phyloP scores from a whole-genome alignment of 2,329 filamentous ascomycete species.

The Pseudogymnoascus pannorum region DNA sequence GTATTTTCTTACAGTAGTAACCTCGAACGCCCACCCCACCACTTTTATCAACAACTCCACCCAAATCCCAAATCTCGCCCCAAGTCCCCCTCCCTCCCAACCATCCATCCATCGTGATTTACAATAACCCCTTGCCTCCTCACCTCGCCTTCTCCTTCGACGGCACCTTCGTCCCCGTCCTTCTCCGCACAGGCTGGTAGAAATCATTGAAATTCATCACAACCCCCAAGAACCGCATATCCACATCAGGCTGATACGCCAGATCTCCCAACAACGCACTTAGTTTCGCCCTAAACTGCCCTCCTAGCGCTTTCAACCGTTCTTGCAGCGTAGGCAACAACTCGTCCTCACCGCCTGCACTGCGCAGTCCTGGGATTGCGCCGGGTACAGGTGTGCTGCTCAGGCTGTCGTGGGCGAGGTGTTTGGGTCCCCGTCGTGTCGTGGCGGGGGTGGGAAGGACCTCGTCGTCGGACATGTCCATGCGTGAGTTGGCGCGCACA shows the following conservation, averaged over 20 bases:
- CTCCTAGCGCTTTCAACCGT: conserved; percentile 63
- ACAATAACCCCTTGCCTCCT: background rate
- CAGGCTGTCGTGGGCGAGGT: conserved; percentile 7
- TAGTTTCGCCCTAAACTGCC: conserved; percentile 69
- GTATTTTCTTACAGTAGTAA: background rate
- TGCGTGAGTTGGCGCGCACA: conserved; percentile 59
- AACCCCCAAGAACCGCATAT: conserved; percentile 91
- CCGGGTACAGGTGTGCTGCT: conserved; percentile 17
- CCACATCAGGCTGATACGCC: conserved; percentile 86
- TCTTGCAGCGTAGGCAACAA: conserved; percentile 70
- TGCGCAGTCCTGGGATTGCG: conserved; percentile 20
- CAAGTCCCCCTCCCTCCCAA: background rate
- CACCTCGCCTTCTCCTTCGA: background rate
- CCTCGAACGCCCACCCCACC: conserved; percentile 1
- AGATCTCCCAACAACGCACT: conserved; percentile 82
- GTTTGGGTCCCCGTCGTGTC: conserved; percentile 23
- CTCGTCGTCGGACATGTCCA: conserved; percentile 23
- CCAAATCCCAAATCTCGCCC: conserved; percentile 3
- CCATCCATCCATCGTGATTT: background rate
- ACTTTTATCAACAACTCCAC: background rate
- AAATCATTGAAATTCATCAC: conserved; percentile 99
- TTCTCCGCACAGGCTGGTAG: conserved; percentile 69
- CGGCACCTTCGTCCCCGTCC: conserved; percentile 11
- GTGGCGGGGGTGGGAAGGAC: conserved; percentile 24
- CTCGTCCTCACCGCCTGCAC: conserved; percentile 42